Percentiles rank a stretch among this genome's conserved stretches.
These are phyloP conservation scores for Tolypocladium endophyticum DNA, from an alignment of 2,329 filamentous ascomycete species.

Conservation along the genomic window DNA sequence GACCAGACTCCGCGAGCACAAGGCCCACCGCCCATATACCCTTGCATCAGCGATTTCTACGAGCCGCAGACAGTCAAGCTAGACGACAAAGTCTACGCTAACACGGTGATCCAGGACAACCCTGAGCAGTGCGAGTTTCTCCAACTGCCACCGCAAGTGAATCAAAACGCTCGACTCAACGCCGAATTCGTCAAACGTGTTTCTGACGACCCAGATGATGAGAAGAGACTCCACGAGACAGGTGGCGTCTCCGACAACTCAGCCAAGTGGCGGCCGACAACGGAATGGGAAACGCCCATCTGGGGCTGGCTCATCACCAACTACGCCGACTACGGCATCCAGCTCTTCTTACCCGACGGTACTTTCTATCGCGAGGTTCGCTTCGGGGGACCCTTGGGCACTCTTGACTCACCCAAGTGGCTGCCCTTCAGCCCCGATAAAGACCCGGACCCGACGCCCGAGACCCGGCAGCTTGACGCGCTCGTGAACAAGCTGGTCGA, in stretches of 20 bases:
- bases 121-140: conserved; percentile 20
- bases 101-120: conserved; percentile 11
- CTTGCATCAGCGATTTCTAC: conserved; percentile 24
- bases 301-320: conserved; percentile 32
- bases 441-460: background rate
- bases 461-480: conserved; percentile 13
- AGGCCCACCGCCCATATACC: conserved; percentile 14
- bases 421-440: conserved; percentile 18
- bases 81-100: conserved; percentile 7
- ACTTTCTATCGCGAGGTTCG: conserved; percentile 31
- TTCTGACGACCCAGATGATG: background rate
- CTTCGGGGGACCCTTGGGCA: conserved; percentile 18
- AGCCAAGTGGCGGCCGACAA: conserved; percentile 6
- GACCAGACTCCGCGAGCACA: conserved; percentile 11
- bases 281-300: conserved; percentile 28
- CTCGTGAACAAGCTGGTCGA: conserved; percentile 14
- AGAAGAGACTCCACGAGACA: too few relatives aligned
- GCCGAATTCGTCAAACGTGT: conserved; percentile 16
- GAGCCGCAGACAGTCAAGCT: conserved; percentile 13
- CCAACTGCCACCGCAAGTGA: conserved; percentile 30
- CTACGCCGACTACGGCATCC: conserved; percentile 27
- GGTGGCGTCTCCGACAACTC: too few relatives aligned
- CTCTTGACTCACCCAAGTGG: conserved; percentile 16
- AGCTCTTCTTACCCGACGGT: conserved; percentile 29
- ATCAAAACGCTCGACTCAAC: conserved; percentile 26